Conservation (phyloP, 2,329 filamentous ascomycete species). For the Colletotrichum noveboracense region DNA sequence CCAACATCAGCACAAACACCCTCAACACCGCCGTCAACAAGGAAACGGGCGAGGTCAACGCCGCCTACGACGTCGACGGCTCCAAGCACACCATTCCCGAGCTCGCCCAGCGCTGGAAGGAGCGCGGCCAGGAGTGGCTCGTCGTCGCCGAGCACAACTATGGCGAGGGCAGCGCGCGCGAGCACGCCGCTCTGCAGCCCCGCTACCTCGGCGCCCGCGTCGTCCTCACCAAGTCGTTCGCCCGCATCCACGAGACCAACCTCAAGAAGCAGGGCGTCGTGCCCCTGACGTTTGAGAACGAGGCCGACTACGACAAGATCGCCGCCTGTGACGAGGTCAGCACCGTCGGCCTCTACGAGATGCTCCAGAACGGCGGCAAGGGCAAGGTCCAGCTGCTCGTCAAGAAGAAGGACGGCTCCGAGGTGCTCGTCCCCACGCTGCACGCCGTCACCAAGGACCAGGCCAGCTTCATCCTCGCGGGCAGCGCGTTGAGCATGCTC, state of each 20-base stretch:
- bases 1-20: constrained; percentile 97
- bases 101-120: constrained; percentile 84
- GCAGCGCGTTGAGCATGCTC: constrained; percentile 90
- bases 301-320: constrained; percentile 86
- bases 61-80: constrained; percentile 86
- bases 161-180: constrained; percentile 86
- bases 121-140: constrained; percentile 78
- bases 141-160: constrained; percentile 99
- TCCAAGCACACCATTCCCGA: constrained; percentile 81
- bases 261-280: constrained; percentile 98
- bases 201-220: constrained; percentile 87
- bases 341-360: constrained; percentile 84
- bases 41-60: constrained; percentile 90
- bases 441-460: constrained; percentile 92
- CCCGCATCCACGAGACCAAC: constrained; percentile 94
- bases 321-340: constrained; percentile 81
- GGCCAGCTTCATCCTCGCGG: constrained; percentile 88
- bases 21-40: constrained; percentile 94
- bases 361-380: constrained; percentile 77
- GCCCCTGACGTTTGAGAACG: constrained; percentile 87
- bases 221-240: constrained; percentile 86
- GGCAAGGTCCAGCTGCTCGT: constrained; percentile 76
- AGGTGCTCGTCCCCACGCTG: constrained; percentile 75
- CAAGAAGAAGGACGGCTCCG: constrained; percentile 66
- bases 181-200: constrained; percentile 89